Percentiles rank a stretch among this genome's conserved stretches.
Conservation (phyloP, 2,329 filamentous ascomycete species). For the Periconia sp. region DNA sequence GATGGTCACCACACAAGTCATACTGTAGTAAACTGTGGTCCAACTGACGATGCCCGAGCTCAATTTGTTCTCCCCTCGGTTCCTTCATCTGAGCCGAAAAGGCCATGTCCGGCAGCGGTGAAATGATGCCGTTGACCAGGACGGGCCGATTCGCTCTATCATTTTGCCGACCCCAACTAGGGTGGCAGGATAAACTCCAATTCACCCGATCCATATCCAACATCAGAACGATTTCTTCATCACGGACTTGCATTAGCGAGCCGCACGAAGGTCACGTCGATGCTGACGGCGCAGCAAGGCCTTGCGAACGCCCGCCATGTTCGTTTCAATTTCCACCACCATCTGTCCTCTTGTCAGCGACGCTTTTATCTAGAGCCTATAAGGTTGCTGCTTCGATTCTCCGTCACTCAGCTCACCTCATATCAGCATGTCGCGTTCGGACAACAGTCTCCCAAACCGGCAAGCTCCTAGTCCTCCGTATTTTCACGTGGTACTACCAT, state of each 20-base stretch:
- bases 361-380: constrained; percentile 2
- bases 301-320: neutral
- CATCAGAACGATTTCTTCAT: neutral
- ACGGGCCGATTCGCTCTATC: neutral
- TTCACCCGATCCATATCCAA: constrained; percentile 5
- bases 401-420: neutral
- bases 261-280: constrained; percentile 1
- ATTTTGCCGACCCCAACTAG: neutral
- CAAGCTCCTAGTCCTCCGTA: constrained; percentile 16
- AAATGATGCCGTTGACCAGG: neutral
- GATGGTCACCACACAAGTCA: too few species aligned
- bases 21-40: too few species aligned
- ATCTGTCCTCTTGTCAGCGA: neutral
- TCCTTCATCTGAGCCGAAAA: neutral
- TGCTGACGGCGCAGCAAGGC: constrained; percentile 1
- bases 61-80: too few species aligned
- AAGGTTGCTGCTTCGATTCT: neutral
- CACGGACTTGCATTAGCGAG: constrained; percentile 1
- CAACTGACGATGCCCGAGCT: too few species aligned
- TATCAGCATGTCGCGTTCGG: neutral
- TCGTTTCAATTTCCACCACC: constrained; percentile 6
- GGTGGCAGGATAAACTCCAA: neutral
- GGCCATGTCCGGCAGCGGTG: neutral
- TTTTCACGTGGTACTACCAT: constrained; percentile 3
- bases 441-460: constrained; percentile 10